Evolutionary conservation across 2,329 filamentous ascomycete genomes (phyloP), one percentile per base, ranked within the genome.

Genomic region (Nothophaeocryptopus gaeumannii): DNA sequence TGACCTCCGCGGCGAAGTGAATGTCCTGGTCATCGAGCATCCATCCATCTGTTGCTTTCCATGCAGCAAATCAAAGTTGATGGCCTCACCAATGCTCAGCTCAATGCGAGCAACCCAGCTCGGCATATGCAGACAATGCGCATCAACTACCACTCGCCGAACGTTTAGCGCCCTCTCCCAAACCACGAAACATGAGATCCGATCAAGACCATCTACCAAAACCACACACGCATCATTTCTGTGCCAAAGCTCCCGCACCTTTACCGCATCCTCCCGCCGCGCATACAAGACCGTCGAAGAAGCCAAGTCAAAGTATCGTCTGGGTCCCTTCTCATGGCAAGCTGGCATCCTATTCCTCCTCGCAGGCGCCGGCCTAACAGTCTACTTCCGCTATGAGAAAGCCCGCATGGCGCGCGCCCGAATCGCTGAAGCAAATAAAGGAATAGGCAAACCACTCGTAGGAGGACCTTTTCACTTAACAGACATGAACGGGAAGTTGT

Each of bases 381-480:
- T 88, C 72, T 99, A 97, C 70, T 97, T 99, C 72, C 89, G 91
- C 64, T 83, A 84, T 63, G 93, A 99, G 72, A 97, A 97, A 77
- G 83, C 83, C 62, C 85, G 93, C 64, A 85, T 99, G 83, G 85
- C 93, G 67, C 82, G 91, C 56, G 88, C 91, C 75, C 81, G 90
- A 49, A 82, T 96, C 60, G 90, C 90, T 7, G 91, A 97, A 67
- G 87, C 92, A 61, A 87, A 86, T 58, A 99, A 99, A 74, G 91
- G 92, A 9, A 85, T 96, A 5, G 93, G 93, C 1, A 85, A 82
- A 67, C 93, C 93, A 31, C 95, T 95, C 75, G 91, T 99, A 45
- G 93, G 93, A 47, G 93, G 93, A 0, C 77, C 84, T 0, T 97
- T 99, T 69, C 77, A 84, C 56, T 74, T 99, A 61, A 74, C 86